phyloP scores from a whole-genome alignment of 2,329 filamentous ascomycete species.

The Exophiala sp. region DNA sequence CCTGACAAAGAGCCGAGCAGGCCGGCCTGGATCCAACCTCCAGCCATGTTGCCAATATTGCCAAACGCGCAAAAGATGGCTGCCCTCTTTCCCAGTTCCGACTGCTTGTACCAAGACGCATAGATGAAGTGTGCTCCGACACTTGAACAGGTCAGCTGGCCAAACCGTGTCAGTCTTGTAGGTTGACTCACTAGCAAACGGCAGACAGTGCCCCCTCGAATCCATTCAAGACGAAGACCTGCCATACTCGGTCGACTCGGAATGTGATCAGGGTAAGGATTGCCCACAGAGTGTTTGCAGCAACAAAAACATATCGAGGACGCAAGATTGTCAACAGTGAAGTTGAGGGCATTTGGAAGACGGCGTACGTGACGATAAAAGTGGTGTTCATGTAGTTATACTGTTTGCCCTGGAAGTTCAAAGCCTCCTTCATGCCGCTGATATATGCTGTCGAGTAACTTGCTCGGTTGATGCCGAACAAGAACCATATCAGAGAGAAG shows the following conservation, averaged over 20 bases:
- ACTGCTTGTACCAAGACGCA: conserved; percentile 45
- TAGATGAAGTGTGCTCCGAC: conserved; percentile 46
- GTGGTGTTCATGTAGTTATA: conserved; percentile 42
- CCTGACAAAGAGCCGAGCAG: conserved; percentile 38
- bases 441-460: conserved; percentile 45
- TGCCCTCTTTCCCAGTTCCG: conserved; percentile 37
- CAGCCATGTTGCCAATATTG: conserved; percentile 44
- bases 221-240: conserved; percentile 44
- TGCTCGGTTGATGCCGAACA: conserved; percentile 46
- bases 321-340: conserved; percentile 37
- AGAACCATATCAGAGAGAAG: conserved; percentile 48
- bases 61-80: conserved; percentile 41
- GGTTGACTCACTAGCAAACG: conserved; percentile 39
- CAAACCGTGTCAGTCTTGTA: background rate
- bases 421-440: conserved; percentile 41
- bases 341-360: conserved; percentile 46
- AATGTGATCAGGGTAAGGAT: conserved; percentile 45
- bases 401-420: conserved; percentile 39
- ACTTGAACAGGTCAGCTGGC: conserved; percentile 17
- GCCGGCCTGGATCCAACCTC: conserved; percentile 46
- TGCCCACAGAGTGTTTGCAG: conserved; percentile 44
- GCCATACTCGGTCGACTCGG: conserved; percentile 42
- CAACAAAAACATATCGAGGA: conserved; percentile 44
- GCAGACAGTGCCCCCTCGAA: conserved; percentile 46
- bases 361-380: conserved; percentile 41